These are phyloP conservation scores for Calonectria leucothoes DNA, from an alignment of 2,329 filamentous ascomycete species.

Conservation along the genomic window DNA sequence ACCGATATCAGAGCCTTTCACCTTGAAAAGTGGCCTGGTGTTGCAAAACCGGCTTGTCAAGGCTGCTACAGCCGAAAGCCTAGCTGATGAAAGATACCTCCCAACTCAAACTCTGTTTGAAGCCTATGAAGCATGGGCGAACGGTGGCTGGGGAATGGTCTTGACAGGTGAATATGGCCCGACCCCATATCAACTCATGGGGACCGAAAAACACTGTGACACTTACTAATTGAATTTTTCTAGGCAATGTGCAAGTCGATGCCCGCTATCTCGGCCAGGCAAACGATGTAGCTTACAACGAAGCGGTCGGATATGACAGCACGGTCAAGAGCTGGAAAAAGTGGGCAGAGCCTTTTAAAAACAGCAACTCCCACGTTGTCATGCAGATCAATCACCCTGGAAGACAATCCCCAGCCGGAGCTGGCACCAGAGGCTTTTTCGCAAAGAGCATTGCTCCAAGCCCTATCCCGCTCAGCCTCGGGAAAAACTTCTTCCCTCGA, in stretches of 20 bases:
- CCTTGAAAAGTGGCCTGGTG: neutral
- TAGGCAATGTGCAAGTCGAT: slow-evolving; percentile 5
- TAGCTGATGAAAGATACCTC: neutral
- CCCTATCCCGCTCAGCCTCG: neutral
- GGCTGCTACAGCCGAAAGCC: neutral
- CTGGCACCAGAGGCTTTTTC: slow-evolving; percentile 1
- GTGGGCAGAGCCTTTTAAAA: neutral
- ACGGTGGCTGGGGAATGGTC: slow-evolving; percentile 4
- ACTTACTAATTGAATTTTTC: neutral
- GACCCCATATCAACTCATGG: neutral
- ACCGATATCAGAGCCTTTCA: neutral
- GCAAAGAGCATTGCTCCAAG: neutral
- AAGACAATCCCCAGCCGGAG: neutral
- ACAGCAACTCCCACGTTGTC: neutral
- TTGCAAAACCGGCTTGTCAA: neutral
- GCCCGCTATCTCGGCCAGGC: neutral
- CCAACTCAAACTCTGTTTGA: neutral
- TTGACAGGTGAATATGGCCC: neutral
- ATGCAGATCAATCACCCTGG: slow-evolving; percentile 6
- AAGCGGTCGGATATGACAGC: neutral
- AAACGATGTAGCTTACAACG: neutral
- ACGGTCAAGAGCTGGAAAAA: neutral
- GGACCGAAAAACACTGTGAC: neutral
- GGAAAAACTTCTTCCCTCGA: neutral
- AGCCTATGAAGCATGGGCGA: neutral